Conservation (phyloP, 805 yeast genomes). For the Candida yuanshanica region DNA sequence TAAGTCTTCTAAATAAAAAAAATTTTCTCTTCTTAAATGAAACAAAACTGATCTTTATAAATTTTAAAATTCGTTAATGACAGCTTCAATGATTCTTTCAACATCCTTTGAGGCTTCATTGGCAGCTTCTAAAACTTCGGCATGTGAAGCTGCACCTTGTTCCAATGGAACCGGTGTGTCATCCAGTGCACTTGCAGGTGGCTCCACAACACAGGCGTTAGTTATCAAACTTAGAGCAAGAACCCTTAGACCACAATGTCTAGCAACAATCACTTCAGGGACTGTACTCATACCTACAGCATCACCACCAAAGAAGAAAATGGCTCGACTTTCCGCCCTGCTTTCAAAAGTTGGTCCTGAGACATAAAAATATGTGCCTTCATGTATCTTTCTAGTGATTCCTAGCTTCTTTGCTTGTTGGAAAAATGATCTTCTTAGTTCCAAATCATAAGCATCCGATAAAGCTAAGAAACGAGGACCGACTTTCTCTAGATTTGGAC, state of each 20-base stretch:
- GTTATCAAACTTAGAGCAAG: slow-evolving; percentile 85
- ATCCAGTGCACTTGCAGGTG: slow-evolving; percentile 62
- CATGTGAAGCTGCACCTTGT: slow-evolving; percentile 82
- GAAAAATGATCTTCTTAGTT: slow-evolving; percentile 58
- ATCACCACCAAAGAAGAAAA: slow-evolving; percentile 75
- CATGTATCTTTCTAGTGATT: slow-evolving; percentile 59
- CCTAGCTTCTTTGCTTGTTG: slow-evolving; percentile 44
- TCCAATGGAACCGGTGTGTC: slow-evolving; percentile 47
- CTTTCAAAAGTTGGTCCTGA: slow-evolving; percentile 94
- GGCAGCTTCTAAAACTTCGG: slow-evolving; percentile 86
- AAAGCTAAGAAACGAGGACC: slow-evolving; percentile 89
- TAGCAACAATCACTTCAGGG: slow-evolving; percentile 90
- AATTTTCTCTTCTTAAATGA: neutral
- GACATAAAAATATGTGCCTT: slow-evolving; percentile 80
- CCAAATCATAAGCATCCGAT: slow-evolving; percentile 83
- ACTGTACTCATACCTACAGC: slow-evolving; percentile 98
- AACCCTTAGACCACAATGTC: slow-evolving; percentile 79
- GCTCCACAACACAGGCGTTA: slow-evolving; percentile 67
- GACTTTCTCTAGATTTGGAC: slow-evolving; percentile 70
- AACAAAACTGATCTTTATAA: no score
- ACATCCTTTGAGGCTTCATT: slow-evolving; percentile 77
- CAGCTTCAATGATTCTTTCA: slow-evolving; percentile 57
- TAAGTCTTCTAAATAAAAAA: neutral
- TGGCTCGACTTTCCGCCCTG: slow-evolving; percentile 82
- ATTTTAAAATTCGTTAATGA: slow-evolving; percentile 37